phyloP scores from a whole-genome alignment of 1,284 basidiomycete species.

The Exobasidium cylindrosporum region DNA sequence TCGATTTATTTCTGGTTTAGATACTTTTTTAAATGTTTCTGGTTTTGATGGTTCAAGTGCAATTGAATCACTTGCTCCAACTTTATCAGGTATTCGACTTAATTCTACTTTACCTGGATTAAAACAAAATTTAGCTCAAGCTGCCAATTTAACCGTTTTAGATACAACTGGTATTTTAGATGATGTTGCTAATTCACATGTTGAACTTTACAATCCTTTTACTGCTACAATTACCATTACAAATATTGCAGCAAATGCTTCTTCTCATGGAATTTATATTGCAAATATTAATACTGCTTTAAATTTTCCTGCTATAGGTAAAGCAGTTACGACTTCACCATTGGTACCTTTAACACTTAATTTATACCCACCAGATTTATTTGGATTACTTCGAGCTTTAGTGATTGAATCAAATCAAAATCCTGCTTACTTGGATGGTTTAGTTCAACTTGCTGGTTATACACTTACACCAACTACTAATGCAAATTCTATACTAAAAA shows the following conservation, averaged over 20 bases:
- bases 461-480: slow-evolving; percentile 60
- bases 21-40: slow-evolving; percentile 49
- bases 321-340: slow-evolving; percentile 65
- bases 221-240: slow-evolving; percentile 65
- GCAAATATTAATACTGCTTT: slow-evolving; percentile 66
- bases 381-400: slow-evolving; percentile 68
- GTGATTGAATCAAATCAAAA: slow-evolving; percentile 67
- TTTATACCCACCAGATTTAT: slow-evolving; percentile 69
- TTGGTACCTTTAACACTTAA: slow-evolving; percentile 67
- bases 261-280: slow-evolving; percentile 65
- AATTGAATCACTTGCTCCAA: slow-evolving; percentile 64
- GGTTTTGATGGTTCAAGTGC: slow-evolving; percentile 67
- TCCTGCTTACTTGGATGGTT: slow-evolving; percentile 66
- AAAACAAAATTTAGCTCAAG: slow-evolving; percentile 63
- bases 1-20: slow-evolving; percentile 65
- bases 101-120: slow-evolving; percentile 66
- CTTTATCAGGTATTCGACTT: slow-evolving; percentile 67
- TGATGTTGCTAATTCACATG: slow-evolving; percentile 68
- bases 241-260: slow-evolving; percentile 66
- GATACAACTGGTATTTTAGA: slow-evolving; percentile 66
- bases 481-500: not conserved
- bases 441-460: slow-evolving; percentile 69
- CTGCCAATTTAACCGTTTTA: slow-evolving; percentile 64
- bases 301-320: slow-evolving; percentile 63
- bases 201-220: slow-evolving; percentile 70